phyloP scores from a whole-genome alignment of 73 alveolate genomes.

The Paramecium biaurelia region DNA sequence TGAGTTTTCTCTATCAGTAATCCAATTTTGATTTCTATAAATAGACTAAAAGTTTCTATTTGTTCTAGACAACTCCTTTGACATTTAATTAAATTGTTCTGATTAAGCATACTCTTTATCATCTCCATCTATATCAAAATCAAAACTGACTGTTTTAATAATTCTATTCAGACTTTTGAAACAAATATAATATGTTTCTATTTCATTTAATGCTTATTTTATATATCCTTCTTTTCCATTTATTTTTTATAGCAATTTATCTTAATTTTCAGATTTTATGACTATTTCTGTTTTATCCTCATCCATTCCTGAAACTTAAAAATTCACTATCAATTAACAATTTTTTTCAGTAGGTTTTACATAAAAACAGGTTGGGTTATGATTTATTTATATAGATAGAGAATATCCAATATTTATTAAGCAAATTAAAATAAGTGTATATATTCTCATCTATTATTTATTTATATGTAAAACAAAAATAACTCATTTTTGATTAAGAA shows the following conservation, averaged over 20 bases:
- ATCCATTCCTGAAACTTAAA: neutral
- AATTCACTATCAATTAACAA: neutral
- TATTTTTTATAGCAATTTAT: neutral
- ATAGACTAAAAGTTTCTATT: neutral
- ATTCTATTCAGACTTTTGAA: neutral
- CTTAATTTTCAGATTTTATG: neutral
- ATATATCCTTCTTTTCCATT: neutral
- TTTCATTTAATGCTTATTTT: neutral
- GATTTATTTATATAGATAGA: neutral
- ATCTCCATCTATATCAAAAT: slow-evolving; percentile 6
- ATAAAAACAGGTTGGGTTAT: slow-evolving; percentile 8
- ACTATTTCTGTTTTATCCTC: neutral
- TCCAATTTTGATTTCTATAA: neutral
- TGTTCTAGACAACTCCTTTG: neutral
- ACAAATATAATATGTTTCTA: neutral
- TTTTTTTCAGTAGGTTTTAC: neutral
- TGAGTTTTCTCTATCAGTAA: neutral
- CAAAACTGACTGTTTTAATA: neutral
- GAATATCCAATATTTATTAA: neutral
- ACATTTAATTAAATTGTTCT: neutral
- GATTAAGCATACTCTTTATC: slow-evolving; percentile 6
- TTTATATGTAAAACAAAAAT: neutral
- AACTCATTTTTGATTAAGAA: slow-evolving; percentile 5
- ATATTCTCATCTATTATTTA: neutral
- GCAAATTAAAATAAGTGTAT: neutral